phyloP scores from a whole-genome alignment of 306 rosid species.

The Arachis hypogaea region DNA sequence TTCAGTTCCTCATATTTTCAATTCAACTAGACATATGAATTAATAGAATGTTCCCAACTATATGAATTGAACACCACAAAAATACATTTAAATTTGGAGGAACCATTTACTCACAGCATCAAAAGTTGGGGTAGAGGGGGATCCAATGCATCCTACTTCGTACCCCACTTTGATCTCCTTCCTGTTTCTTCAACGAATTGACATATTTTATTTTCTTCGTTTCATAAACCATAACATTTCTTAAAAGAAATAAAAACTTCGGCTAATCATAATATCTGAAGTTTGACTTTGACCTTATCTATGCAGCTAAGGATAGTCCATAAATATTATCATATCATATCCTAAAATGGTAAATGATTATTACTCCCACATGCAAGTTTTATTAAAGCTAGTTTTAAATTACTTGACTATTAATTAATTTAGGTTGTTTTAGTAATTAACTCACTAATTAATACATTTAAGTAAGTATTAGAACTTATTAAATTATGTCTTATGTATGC shows the following conservation, averaged over 20 bases:
- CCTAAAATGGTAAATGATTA: background rate
- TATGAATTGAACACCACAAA: background rate
- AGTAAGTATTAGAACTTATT: too few species aligned
- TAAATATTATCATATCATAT: background rate
- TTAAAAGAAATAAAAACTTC: too few species aligned
- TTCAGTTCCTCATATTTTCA: background rate
- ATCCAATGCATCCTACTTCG: background rate
- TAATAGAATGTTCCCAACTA: background rate
- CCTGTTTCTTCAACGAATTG: background rate
- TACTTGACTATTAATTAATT: background rate
- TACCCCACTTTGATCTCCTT: background rate
- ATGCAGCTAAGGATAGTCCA: background rate
- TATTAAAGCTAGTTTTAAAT: too few species aligned
- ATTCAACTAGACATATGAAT: background rate
- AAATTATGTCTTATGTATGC: too few species aligned
- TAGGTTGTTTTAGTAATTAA: too few species aligned
- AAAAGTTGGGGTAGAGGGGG: background rate
- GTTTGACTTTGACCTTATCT: background rate
- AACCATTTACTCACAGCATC: background rate
- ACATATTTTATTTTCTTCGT: background rate
- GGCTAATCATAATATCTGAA: too few species aligned
- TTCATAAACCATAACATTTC: too few species aligned
- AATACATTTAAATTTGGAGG: background rate
- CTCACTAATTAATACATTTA: too few species aligned
- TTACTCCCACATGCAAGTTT: background rate